Conservation (phyloP, 2,329 filamentous ascomycete genomes). For the Colletotrichum chrysophilum region DNA sequence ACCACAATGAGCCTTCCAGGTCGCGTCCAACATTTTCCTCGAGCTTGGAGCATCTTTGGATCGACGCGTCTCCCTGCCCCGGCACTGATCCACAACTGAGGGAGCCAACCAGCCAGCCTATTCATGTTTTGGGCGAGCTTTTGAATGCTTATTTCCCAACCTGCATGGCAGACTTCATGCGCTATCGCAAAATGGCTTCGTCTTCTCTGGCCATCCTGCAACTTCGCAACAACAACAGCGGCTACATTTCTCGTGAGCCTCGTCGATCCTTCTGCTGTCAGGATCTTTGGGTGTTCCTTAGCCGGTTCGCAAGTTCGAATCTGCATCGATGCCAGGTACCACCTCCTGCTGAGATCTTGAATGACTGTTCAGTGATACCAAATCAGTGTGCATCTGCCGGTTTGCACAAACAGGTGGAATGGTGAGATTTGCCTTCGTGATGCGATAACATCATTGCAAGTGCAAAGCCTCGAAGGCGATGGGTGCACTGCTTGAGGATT, state of each 20-base stretch:
- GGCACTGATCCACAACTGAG: background rate
- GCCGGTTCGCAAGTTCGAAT: background rate
- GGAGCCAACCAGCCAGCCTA: background rate
- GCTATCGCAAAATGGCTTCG: background rate
- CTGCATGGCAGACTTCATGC: background rate
- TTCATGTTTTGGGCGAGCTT: background rate
- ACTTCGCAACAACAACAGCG: background rate
- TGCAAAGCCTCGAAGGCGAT: background rate
- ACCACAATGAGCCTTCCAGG: background rate
- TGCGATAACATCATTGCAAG: background rate
- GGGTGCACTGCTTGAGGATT: background rate
- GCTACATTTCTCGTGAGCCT: background rate
- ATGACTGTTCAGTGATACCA: background rate
- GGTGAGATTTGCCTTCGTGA: background rate
- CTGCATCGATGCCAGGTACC: background rate
- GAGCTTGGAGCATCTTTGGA: background rate
- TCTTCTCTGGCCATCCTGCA: background rate
- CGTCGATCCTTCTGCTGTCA: background rate
- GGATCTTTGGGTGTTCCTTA: background rate
- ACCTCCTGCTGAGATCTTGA: background rate
- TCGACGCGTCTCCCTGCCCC: background rate
- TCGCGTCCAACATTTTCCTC: background rate
- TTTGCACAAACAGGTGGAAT: background rate
- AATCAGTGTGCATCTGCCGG: background rate
- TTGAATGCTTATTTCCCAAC: background rate